Base-by-base conservation (phyloP, 441 rosid species). In the Pelargonium australe region DNA sequence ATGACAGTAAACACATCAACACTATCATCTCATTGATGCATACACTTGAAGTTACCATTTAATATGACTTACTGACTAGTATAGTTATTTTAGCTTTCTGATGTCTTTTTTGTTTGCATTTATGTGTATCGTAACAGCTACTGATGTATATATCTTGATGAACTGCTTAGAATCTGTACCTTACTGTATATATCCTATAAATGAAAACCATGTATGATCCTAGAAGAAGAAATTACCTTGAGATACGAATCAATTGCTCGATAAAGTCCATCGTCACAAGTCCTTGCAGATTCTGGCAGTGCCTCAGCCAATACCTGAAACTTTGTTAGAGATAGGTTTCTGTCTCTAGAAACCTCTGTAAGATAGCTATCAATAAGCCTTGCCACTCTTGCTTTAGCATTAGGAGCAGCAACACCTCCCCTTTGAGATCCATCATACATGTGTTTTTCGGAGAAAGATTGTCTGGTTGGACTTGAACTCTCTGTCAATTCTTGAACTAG, bases 281-380 rank as follows among this genome's bases (percentile, higher is more conserved):
- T 89, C 77, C 98, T 85, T 1, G 97, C 98, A 55, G 92, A 87
- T 70, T 91, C 98, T 0, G 96, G 98, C 77, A 91, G 81, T 7
- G 96, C 98, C 78, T 89, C 98, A 3, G 97, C 92, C 57, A 94
- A 80, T 12, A 89, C 96, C 79, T 91, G 98, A 76, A 94, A 94
- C 81, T 94, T 94, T 0, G 96, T 94, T 62, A 88, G 66, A 12
- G 95, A 85, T 23, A 91, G 89, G 81, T 85, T 91, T 76, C 95
- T 68, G 45, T 94, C 98, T 74, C 90, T 79, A 67, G 98, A 89
- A 40, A 89, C 95, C 80, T 94, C 97, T 0, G 96, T 91, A 12
- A 91, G 95, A 74, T 88, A 94, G 74, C 97, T 88, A 71, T 94
- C 98, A 19, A 94, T 97, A 63, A 89, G 89, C 75, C 97, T 87